Base-by-base conservation (phyloP, 768 basidiomycete genomes). In the Termitomyces sp. region DNA sequence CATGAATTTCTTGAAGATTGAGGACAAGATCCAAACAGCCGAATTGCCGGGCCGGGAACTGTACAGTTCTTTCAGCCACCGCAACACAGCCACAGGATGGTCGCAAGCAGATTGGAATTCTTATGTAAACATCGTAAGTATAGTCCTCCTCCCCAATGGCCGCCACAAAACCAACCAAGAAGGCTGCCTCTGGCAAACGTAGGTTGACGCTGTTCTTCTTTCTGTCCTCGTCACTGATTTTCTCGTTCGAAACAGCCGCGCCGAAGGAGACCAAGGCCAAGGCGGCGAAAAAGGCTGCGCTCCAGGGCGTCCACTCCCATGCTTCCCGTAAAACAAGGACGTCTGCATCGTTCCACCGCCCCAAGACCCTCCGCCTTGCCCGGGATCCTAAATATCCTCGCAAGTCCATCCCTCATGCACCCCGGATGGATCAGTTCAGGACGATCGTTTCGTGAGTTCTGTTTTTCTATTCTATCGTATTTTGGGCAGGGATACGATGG, bases 371-470 rank as follows among this genome's bases (percentile, higher is more conserved):
- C 65, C 84, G 82, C 63, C 87, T 97, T 38, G 68, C 85, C 55
- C 91, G 96, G 59, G 82, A 84, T 46, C 96, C 96, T 65, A 89
- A 88, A 76, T 98, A 98, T 84, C 93, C 91, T n/a, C 89, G 96
- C 71, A 98, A 96, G 79, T 90, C 90, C 56, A 84, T 98, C 68
- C 88, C 89, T 52, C 95, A 97, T 82, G 87, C 85, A 4, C 94
- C 95, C 33, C 81, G 96, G 66, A 94, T 98, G 93, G 97, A 98
- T 73, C 92, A 96, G 77, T 97, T 89, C 84, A 84, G 94, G 78
- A 95, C 92, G 48, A 92, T 98, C 71, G 87, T 94, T 59, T 91
- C 89, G 90, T 91, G 77, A 74, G 90, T 83, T 68, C 20, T n/a
- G 24, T 59, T 56, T 44, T 44, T n/a, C 2, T 60, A 12, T 44